A percentile compares a stretch with the other conserved stretches of the same genome.
Evolutionary conservation across 2,329 filamentous ascomycete genomes (phyloP).

Genomic region (Aspergillus piperis): DNA sequence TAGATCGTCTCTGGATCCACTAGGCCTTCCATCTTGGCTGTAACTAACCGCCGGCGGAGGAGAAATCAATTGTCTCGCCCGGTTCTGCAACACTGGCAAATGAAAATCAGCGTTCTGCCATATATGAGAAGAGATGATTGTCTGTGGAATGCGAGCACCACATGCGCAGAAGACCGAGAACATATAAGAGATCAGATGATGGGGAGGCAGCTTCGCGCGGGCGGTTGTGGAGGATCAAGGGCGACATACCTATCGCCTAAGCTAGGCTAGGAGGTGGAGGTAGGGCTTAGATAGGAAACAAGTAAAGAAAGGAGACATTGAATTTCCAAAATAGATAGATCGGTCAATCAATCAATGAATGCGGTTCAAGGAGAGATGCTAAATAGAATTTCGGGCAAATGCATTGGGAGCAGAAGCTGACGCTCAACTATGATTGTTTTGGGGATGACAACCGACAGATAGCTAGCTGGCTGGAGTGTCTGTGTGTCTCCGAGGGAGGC

Average conservation of each 20-base stretch:
- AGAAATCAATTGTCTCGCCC: background rate
- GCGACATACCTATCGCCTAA: constrained; percentile 8
- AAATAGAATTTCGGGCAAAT: background rate
- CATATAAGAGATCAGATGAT: constrained; percentile 2
- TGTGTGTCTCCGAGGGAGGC: background rate
- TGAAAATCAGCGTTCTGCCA: constrained; percentile 7
- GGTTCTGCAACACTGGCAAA: background rate
- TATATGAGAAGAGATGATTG: background rate
- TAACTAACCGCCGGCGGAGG: constrained; percentile 5
- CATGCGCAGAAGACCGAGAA: background rate
- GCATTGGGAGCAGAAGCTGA: background rate
- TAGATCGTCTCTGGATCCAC: constrained; percentile 89
- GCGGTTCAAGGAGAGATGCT: constrained; percentile 6
- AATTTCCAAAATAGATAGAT: background rate
- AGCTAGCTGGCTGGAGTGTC: constrained; percentile 3
- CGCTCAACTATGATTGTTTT: constrained; percentile 15
- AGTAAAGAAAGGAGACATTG: constrained; percentile 11
- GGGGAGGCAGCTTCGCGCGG: background rate
- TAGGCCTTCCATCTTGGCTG: constrained; percentile 48
- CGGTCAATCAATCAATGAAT: constrained; percentile 2
- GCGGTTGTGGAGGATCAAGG: constrained; percentile 1
- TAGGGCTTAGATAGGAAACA: constrained; percentile 7
- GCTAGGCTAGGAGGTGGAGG: constrained; percentile 2
- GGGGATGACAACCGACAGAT: constrained; percentile 15
- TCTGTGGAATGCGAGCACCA: background rate